phyloP scores from a whole-genome alignment of 2,329 filamentous ascomycete species.

The Rachicladosporium sp. region DNA sequence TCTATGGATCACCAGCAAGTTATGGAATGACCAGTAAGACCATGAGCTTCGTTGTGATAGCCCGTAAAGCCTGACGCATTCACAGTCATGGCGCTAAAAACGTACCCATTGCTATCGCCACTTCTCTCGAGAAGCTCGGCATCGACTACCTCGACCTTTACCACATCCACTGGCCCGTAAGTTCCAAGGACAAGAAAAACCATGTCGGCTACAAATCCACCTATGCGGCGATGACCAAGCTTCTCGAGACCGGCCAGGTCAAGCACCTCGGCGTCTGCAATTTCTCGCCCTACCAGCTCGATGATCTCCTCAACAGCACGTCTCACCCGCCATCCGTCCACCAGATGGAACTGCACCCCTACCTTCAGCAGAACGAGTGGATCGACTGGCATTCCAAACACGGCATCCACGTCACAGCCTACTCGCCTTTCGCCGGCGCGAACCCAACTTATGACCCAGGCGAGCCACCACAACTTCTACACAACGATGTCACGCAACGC shows the following conservation, averaged over 20 bases:
- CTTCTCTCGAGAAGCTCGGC: constrained; percentile 28
- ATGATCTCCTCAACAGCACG: constrained; percentile 43
- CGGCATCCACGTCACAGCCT: constrained; percentile 42
- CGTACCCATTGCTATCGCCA: constrained; percentile 22
- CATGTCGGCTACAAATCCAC: constrained; percentile 28
- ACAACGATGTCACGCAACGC: constrained; percentile 29
- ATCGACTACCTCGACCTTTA: constrained; percentile 33
- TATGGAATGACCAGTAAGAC: constrained; percentile 26
- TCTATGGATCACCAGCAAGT: constrained; percentile 28
- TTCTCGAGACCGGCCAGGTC: constrained; percentile 48
- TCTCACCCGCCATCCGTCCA: constrained; percentile 21
- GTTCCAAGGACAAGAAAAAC: constrained; percentile 23
- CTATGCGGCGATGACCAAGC: constrained; percentile 56
- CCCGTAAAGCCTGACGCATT: constrained; percentile 3
- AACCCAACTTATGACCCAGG: constrained; percentile 35
- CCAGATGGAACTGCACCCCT: constrained; percentile 55
- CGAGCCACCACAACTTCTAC: constrained; percentile 25
- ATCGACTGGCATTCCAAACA: constrained; percentile 38
- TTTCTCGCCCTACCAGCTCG: constrained; percentile 44
- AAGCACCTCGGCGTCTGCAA: constrained; percentile 69
- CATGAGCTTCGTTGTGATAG: background rate
- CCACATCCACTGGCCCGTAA: constrained; percentile 36
- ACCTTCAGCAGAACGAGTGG: constrained; percentile 44
- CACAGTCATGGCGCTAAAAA: constrained; percentile 17
- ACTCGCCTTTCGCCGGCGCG: constrained; percentile 35